A percentile compares a stretch with the other conserved stretches of the same genome.
These are phyloP conservation scores for Pleurozium schreberi DNA, from an alignment of 225 moss, liverwort and hornwort genomes.

Conservation along the genomic window DNA sequence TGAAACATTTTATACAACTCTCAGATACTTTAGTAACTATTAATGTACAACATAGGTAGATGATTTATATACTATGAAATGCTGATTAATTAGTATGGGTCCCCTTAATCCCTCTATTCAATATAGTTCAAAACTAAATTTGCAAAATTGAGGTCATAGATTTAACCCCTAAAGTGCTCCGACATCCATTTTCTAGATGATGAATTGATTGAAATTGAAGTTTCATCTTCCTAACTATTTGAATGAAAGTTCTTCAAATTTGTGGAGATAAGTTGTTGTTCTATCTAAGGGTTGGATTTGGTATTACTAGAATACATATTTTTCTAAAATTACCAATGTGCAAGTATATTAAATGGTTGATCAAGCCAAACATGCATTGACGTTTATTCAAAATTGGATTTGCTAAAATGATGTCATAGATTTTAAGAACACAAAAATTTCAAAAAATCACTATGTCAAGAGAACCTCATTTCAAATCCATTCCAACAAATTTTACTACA, in stretches of 20 bases:
- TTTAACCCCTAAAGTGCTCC: too few species aligned
- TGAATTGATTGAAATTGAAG: not conserved
- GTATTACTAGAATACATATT: too few species aligned
- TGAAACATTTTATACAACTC: too few species aligned
- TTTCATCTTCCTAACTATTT: not conserved
- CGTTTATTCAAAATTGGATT: rapidly evolving
- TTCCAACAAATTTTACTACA: not conserved
- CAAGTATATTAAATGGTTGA: not conserved
- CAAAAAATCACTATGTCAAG: not conserved
- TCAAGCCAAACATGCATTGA: too few species aligned
- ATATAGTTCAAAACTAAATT: too few species aligned
- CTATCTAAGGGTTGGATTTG: not conserved
- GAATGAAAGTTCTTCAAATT: not conserved
- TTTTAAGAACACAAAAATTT: not conserved
- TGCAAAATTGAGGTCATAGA: too few species aligned
- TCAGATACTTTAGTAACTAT: too few species aligned
- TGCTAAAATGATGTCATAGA: not conserved
- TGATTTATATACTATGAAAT: too few species aligned
- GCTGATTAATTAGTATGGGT: too few species aligned
- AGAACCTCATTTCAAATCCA: not conserved
- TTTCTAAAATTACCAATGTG: not conserved
- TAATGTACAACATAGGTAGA: too few species aligned
- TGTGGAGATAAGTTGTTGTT: not conserved
- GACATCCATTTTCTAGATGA: rapidly evolving
- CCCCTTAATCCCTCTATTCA: too few species aligned